Conservation (phyloP, 352 stramenopile species). For the Phytophthora sansomeana region DNA sequence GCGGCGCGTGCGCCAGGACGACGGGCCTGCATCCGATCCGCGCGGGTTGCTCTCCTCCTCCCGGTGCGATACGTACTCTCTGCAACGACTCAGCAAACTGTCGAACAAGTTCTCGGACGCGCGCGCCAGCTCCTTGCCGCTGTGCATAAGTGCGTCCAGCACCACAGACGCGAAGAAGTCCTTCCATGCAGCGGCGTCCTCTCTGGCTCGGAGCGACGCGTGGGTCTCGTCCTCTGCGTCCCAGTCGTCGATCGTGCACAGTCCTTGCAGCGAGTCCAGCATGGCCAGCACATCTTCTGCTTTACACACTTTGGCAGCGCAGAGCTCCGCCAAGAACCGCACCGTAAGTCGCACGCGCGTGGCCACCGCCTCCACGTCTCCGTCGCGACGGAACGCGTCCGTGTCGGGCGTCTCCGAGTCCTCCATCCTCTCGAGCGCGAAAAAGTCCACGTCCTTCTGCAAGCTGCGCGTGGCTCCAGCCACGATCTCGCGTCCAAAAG, state of each 20-base stretch:
- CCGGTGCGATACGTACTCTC: conserved; percentile 72
- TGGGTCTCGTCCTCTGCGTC: conserved; percentile 55
- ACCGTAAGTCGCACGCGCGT: conserved; percentile 66
- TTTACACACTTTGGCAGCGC: conserved; percentile 64
- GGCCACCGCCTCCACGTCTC: conserved; percentile 54
- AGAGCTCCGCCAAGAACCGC: conserved; percentile 69
- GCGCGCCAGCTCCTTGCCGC: conserved; percentile 53
- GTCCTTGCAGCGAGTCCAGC: conserved; percentile 67
- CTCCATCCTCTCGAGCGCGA: conserved; percentile 44
- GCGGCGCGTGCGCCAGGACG: conserved; percentile 76
- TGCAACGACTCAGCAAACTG: conserved; percentile 72
- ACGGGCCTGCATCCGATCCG: conserved; percentile 41
- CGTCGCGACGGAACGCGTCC: conserved; percentile 32
- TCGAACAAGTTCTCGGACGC: conserved; percentile 70
- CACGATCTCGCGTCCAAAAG: conserved; percentile 66
- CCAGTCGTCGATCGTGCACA: conserved; percentile 74
- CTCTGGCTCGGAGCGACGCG: conserved; percentile 42
- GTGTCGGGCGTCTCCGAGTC: conserved; percentile 24
- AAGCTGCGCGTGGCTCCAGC: conserved; percentile 43
- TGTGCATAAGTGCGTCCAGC: conserved; percentile 73
- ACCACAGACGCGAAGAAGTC: conserved; percentile 80
- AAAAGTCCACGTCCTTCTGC: conserved; percentile 71
- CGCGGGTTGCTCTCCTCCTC: conserved; percentile 73
- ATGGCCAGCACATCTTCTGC: conserved; percentile 66
- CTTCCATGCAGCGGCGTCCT: conserved; percentile 75